Evolutionary conservation across 495 filamentous ascomycete species (phyloP), one percentile per base, ranked within the genome.

Genomic region (Parmelia sp.): DNA sequence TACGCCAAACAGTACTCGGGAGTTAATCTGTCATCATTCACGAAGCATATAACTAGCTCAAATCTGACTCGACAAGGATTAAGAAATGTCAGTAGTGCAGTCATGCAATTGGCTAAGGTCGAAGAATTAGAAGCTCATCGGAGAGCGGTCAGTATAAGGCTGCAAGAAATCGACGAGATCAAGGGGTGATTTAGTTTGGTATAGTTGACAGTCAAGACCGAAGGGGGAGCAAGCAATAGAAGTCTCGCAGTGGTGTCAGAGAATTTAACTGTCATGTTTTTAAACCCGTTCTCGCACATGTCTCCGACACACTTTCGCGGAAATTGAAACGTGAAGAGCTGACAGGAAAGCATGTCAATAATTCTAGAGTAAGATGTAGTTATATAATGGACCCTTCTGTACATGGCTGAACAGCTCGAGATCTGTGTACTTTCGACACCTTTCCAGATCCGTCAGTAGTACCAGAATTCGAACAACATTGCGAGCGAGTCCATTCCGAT

Each of bases 1-100:
- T 98, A 95, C 68, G 94, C 94, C 55, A 95, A 92, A 75, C 94
- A 98, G 71, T 98, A 98, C 77, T 96, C 92, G 5, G 94, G 94
- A 47, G 94, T 98, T 66, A 98, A 96, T 74, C 85, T 98, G 2
- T 91, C 84, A 7, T 96, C 91, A 0, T 98, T 96, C 78, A 80
- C 96, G 66, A 98, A 98, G 79, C 90, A 97, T 76, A 93, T 98
- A 71, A 98, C 94, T 12, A 91, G 88, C 75, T 90, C 90, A 0
- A 88, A 95, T 74, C 80, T 98, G 66, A 95, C 92, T 0, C 84
- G 86, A 27, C 84, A 97, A 63, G 94, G 94, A 1, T 76, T 98
- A 59, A 77, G 82, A 65, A 90, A 91, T 69, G 87, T 98, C 0
- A 88, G 94, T 12, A 79, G 80, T 44, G 93, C 94, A 0, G 94